These are phyloP conservation scores for Pisolithus orientalis DNA, from an alignment of 768 basidiomycete species.

Conservation along the genomic window DNA sequence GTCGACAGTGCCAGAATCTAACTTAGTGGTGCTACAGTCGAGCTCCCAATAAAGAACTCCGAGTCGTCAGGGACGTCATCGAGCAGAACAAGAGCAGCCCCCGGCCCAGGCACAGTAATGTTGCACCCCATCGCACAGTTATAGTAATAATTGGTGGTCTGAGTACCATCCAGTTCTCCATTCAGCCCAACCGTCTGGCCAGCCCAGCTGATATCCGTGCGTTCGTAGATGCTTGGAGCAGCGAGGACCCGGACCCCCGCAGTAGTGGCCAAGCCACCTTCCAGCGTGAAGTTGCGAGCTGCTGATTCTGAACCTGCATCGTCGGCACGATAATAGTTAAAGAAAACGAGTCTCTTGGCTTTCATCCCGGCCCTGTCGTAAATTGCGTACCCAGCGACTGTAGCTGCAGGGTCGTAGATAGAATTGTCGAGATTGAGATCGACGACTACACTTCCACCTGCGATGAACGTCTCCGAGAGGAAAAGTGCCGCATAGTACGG, in stretches of 20 bases:
- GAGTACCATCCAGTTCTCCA: slow-evolving; percentile 25
- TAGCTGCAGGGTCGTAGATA: slow-evolving; percentile 16
- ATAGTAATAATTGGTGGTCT: slow-evolving; percentile 14
- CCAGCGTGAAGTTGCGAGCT: slow-evolving; percentile 18
- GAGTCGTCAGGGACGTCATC: neutral
- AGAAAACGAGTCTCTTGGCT: slow-evolving; percentile 22
- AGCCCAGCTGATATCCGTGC: slow-evolving; percentile 29
- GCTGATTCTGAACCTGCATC: neutral
- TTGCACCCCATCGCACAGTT: slow-evolving; percentile 25
- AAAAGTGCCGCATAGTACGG: slow-evolving; percentile 32
- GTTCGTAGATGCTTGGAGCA: slow-evolving; percentile 25
- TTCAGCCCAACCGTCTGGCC: slow-evolving; percentile 28
- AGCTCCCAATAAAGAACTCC: slow-evolving; percentile 4
- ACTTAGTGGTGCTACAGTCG: slow-evolving; percentile 2
- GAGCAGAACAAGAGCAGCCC: slow-evolving; percentile 29
- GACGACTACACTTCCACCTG: slow-evolving; percentile 24
- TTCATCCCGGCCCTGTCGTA: slow-evolving; percentile 17
- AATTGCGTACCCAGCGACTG: slow-evolving; percentile 28
- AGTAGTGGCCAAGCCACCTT: slow-evolving; percentile 8
- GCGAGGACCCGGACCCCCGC: slow-evolving; percentile 22
- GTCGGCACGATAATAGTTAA: slow-evolving; percentile 24
- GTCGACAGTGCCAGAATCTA: neutral
- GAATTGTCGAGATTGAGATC: slow-evolving; percentile 31
- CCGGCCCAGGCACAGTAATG: slow-evolving; percentile 28
- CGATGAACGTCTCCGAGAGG: slow-evolving; percentile 25